Conservation (phyloP, 257 asterid species). For the Leptodermis oblonga region DNA sequence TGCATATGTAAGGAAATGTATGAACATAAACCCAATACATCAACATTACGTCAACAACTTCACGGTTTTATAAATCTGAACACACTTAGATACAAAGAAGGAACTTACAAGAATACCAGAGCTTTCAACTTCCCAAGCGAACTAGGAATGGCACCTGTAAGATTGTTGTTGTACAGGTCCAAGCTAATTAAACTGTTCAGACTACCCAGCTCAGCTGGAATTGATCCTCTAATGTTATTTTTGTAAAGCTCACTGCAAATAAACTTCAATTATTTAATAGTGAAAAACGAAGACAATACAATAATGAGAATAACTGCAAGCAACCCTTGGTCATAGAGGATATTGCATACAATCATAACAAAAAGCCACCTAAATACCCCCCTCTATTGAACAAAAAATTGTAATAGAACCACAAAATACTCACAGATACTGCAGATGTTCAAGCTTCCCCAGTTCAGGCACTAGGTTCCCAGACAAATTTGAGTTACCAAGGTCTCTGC, state of each 20-base stretch:
- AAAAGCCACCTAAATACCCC: neutral
- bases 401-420: conserved; percentile 20
- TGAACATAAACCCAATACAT: neutral
- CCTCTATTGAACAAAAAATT: neutral
- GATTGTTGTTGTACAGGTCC: conserved; percentile 91
- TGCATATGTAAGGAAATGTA: neutral
- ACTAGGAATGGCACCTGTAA: conserved; percentile 68
- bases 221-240: conserved; percentile 73
- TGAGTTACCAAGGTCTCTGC: conserved; percentile 79
- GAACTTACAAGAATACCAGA: conserved; percentile 85
- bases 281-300: conserved; percentile 4
- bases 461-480: conserved; percentile 66
- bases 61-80: neutral
- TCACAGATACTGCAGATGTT: conserved; percentile 70
- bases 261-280: conserved; percentile 8
- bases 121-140: conserved; percentile 73
- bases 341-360: neutral
- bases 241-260: conserved; percentile 78
- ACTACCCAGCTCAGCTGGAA: conserved; percentile 81
- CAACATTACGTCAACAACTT: neutral
- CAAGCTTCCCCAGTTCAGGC: conserved; percentile 71
- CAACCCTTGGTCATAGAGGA: neutral
- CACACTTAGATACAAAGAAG: neutral
- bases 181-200: conserved; percentile 83
- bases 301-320: neutral